phyloP scores from a whole-genome alignment of 768 basidiomycete genomes.

The Paxillus involutus region DNA sequence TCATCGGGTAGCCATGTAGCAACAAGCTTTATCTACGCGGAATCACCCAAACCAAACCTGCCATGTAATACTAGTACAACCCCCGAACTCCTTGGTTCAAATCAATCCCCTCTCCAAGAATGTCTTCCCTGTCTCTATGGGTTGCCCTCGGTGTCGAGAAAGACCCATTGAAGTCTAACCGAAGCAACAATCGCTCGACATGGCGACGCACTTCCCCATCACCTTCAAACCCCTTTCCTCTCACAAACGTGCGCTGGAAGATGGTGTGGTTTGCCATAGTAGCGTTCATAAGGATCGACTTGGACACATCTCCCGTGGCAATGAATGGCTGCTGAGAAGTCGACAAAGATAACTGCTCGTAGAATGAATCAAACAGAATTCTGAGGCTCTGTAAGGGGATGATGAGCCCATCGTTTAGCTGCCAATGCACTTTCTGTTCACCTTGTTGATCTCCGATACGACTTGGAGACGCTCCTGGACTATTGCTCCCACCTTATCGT shows the following conservation, averaged over 20 bases:
- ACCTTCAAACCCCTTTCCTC: slow-evolving; percentile 52
- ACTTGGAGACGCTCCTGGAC: slow-evolving; percentile 67
- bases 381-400: slow-evolving; percentile 57
- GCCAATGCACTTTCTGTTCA: slow-evolving; percentile 23
- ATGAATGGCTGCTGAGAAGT: slow-evolving; percentile 75
- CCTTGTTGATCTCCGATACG: slow-evolving; percentile 80
- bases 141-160: slow-evolving; percentile 52
- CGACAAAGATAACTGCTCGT: slow-evolving; percentile 73
- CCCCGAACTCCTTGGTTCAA: neutral
- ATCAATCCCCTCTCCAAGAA: slow-evolving; percentile 39
- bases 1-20: neutral
- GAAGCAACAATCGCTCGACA: slow-evolving; percentile 77
- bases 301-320: slow-evolving; percentile 65
- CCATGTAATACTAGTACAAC: neutral
- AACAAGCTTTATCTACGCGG: neutral
- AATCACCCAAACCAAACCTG: too few relatives aligned
- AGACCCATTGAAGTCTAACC: slow-evolving; percentile 82
- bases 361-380: slow-evolving; percentile 68
- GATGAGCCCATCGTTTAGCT: neutral
- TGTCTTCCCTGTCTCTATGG: slow-evolving; percentile 31
- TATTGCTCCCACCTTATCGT: slow-evolving; percentile 65
- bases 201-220: slow-evolving; percentile 74
- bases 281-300: slow-evolving; percentile 61
- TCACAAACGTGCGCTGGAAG: slow-evolving; percentile 50
- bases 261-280: slow-evolving; percentile 48